These are phyloP conservation scores for Axilococcus clingmanii DNA, from an alignment of 139 green algal species.

Conservation along the genomic window DNA sequence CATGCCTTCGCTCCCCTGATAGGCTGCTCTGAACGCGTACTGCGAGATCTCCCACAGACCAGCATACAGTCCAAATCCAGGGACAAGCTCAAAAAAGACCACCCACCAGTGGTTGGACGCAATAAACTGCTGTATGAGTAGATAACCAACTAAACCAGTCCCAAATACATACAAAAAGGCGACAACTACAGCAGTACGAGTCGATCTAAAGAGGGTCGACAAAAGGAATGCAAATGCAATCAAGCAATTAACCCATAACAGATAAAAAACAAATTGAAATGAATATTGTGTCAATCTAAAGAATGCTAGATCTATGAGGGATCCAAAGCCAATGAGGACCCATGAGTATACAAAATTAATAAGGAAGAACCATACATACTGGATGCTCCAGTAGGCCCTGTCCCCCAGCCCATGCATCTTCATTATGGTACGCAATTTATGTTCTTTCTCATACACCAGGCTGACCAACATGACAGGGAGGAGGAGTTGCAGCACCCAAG, in stretches of 20 bases:
- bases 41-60: slow-evolving; percentile 59
- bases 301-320: slow-evolving; percentile 64
- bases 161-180: slow-evolving; percentile 75
- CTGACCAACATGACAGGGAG: slow-evolving; percentile 53
- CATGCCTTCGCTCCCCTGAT: slow-evolving; percentile 57
- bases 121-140: slow-evolving; percentile 29
- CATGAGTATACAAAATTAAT: slow-evolving; percentile 69
- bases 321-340: slow-evolving; percentile 69
- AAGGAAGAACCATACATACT: slow-evolving; percentile 70
- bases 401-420: slow-evolving; percentile 88
- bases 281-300: slow-evolving; percentile 62
- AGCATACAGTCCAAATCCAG: slow-evolving; percentile 71
- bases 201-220: slow-evolving; percentile 53
- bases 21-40: slow-evolving; percentile 60
- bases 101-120: slow-evolving; percentile 29
- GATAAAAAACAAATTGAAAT: slow-evolving; percentile 70
- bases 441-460: slow-evolving; percentile 58
- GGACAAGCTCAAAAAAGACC: slow-evolving; percentile 65
- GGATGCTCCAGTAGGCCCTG: slow-evolving; percentile 32
- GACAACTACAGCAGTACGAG: slow-evolving; percentile 51
- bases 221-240: slow-evolving; percentile 76
- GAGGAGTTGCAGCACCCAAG: slow-evolving; percentile 71
- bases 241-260: slow-evolving; percentile 77
- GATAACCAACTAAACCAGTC: slow-evolving; percentile 35
- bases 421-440: slow-evolving; percentile 86